These are phyloP conservation scores for Talaromyces sp. DNA, from an alignment of 2,329 filamentous ascomycete genomes.

Conservation along the genomic window DNA sequence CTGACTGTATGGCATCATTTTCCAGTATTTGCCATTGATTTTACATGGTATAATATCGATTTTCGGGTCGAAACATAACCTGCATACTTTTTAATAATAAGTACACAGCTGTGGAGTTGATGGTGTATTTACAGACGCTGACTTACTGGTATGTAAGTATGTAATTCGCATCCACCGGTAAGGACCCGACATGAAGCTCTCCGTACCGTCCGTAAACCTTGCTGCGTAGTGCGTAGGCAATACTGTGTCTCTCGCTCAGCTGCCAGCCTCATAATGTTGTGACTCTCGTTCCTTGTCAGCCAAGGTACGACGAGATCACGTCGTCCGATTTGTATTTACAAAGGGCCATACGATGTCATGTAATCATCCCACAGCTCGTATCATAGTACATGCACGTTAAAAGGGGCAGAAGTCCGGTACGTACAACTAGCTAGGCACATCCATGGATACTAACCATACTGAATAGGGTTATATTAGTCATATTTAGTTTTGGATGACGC, in stretches of 20 bases:
- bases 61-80: too few species aligned
- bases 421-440: not conserved
- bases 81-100: not conserved
- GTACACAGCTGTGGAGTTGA: not conserved
- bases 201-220: not conserved
- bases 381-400: not conserved
- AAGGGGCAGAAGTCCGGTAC: not conserved
- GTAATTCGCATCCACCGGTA: not conserved
- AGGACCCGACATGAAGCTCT: not conserved
- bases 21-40: not conserved
- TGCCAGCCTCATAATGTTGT: too few species aligned
- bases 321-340: too few species aligned
- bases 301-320: too few species aligned
- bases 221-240: too few species aligned
- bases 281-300: too few species aligned
- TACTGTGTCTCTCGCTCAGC: too few species aligned
- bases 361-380: not conserved
- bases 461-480: conserved; percentile 7
- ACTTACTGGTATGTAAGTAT: not conserved
- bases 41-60: not conserved
- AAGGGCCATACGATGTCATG: not conserved
- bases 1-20: not conserved
- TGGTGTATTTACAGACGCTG: not conserved
- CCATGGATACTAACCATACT: conserved; percentile 2
- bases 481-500: not conserved